phyloP scores from a whole-genome alignment of 352 stramenopile species.

The Pythium periplocum region DNA sequence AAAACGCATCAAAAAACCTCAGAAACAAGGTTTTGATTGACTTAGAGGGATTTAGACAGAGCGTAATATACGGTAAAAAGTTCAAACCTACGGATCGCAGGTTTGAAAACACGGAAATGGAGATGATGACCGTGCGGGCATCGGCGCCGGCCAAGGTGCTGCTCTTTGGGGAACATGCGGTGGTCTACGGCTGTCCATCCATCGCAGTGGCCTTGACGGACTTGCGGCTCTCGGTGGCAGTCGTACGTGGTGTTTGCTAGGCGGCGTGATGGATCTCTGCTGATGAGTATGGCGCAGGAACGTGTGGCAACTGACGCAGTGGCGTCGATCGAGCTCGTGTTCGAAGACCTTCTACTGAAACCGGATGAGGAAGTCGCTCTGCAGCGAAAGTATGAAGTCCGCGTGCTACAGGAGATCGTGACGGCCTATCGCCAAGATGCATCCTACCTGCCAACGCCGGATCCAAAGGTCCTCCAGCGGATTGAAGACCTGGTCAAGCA shows the following conservation, averaged over 20 bases:
- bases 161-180: conserved; percentile 87
- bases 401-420: conserved; percentile 27
- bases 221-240: conserved; percentile 67
- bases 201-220: conserved; percentile 81
- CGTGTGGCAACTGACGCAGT: conserved; percentile 5
- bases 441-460: conserved; percentile 48
- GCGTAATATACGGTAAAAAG: too few species aligned
- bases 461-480: conserved; percentile 27
- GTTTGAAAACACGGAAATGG: neutral
- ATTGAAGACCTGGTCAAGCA: conserved; percentile 42
- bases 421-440: conserved; percentile 27
- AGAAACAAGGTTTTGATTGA: too few species aligned
- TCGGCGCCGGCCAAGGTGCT: conserved; percentile 88
- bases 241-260: conserved; percentile 44
- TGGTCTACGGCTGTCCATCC: conserved; percentile 83
- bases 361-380: conserved; percentile 23
- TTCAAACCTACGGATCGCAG: too few species aligned
- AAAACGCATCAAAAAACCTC: too few species aligned
- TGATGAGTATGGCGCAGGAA: conserved; percentile 7
- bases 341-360: conserved; percentile 43
- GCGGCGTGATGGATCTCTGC: too few species aligned
- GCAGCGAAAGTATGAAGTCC: conserved; percentile 28
- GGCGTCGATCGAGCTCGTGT: conserved; percentile 37
- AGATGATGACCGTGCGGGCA: conserved; percentile 28
- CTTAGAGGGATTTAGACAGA: too few species aligned